These are phyloP conservation scores for Blastocladiella britannica DNA, from an alignment of 192 early-diverging fungal genomes.

Conservation along the genomic window DNA sequence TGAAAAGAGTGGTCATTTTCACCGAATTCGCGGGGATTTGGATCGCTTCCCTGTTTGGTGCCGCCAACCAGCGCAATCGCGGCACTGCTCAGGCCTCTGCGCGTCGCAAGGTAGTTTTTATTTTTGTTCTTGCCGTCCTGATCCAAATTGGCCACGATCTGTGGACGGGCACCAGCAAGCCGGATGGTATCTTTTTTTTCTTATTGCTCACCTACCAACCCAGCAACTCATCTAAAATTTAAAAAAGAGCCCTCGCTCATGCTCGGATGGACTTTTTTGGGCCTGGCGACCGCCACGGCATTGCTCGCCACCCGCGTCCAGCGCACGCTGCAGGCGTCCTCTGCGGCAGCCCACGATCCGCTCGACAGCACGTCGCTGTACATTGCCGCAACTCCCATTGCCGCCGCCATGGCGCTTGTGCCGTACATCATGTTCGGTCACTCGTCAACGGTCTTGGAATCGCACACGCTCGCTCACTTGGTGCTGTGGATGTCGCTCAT, in stretches of 20 bases:
- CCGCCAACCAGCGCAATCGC: no score
- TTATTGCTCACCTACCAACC: background rate
- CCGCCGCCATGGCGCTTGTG: background rate
- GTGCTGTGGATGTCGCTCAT: background rate
- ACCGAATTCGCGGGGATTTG: background rate
- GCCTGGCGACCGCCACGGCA: background rate
- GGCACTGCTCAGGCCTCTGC: no score
- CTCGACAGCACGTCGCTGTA: no score
- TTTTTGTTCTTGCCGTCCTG: background rate
- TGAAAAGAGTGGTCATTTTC: background rate
- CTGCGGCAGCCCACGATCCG: background rate
- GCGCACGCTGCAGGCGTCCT: background rate
- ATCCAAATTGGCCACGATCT: no score
- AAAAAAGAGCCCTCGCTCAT: background rate
- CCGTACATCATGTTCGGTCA: background rate
- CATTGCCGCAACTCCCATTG: no score
- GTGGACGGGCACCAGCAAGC: no score
- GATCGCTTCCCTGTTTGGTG: background rate
- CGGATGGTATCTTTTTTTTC: background rate
- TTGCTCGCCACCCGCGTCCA: background rate
- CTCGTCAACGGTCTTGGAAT: background rate
- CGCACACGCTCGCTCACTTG: background rate
- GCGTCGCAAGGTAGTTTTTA: background rate
- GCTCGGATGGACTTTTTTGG: background rate
- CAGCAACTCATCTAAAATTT: no score